Evolutionary conservation across 805 yeast species (phyloP).

Genomic region (Sugiyamaella smithiae): DNA sequence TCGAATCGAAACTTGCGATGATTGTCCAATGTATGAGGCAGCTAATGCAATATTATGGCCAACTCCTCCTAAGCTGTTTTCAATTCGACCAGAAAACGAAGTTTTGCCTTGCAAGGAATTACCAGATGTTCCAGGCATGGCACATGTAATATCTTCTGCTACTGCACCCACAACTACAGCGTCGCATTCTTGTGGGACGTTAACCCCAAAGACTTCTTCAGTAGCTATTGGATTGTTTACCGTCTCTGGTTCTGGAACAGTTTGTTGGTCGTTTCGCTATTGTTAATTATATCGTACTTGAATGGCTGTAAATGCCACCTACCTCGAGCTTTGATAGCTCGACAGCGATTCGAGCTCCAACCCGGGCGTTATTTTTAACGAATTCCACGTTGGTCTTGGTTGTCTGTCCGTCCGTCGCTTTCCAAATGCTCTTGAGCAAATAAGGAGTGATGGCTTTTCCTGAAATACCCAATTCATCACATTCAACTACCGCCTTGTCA

Average conservation of each 20-base stretch:
- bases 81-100: slow-evolving; percentile 67
- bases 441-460: slow-evolving; percentile 85
- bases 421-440: slow-evolving; percentile 60
- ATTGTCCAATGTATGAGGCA: slow-evolving; percentile 38
- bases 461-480: slow-evolving; percentile 47
- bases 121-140: slow-evolving; percentile 37
- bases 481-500: slow-evolving; percentile 54
- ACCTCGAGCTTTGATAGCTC: slow-evolving; percentile 44
- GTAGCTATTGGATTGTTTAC: too few species aligned
- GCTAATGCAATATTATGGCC: slow-evolving; percentile 79
- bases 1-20: slow-evolving; percentile 27
- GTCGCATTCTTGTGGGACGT: slow-evolving; percentile 12
- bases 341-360: slow-evolving; percentile 66
- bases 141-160: slow-evolving; percentile 70
- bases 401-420: slow-evolving; percentile 65
- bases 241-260: too few species aligned
- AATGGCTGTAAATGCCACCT: slow-evolving; percentile 9
- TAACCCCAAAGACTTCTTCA: neutral
- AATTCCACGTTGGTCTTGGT: slow-evolving; percentile 69
- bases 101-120: slow-evolving; percentile 43
- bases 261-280: too few species aligned
- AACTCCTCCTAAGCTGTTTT: slow-evolving; percentile 74
- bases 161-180: slow-evolving; percentile 67
- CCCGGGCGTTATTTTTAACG: slow-evolving; percentile 70
- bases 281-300: too few species aligned